These are phyloP conservation scores for Teratosphaeria viscida DNA, from an alignment of 2,329 filamentous ascomycete species.

Conservation along the genomic window DNA sequence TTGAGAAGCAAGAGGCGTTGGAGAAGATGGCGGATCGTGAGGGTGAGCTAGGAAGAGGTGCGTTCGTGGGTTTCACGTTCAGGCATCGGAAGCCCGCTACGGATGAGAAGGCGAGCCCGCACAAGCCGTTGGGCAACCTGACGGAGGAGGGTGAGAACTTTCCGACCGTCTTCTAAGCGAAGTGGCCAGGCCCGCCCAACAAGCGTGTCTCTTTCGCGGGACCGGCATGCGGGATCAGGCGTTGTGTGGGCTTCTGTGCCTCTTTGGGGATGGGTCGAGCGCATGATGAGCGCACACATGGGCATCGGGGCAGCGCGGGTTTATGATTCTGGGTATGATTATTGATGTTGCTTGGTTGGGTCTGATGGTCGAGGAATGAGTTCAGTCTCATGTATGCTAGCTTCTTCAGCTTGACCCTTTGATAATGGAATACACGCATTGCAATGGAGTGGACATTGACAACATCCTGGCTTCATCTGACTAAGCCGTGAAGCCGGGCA, in stretches of 20 bases:
- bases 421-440: not conserved
- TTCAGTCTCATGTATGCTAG: not conserved
- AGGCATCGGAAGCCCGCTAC: conserved; percentile 70
- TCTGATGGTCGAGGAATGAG: not conserved
- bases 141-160: conserved; percentile 49
- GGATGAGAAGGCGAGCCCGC: conserved; percentile 60
- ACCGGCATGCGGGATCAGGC: not conserved
- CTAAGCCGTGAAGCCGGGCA: too few relatives aligned
- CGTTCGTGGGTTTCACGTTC: conserved; percentile 98
- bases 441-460: not conserved
- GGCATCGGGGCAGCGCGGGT: not conserved
- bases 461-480: not conserved
- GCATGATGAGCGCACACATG: not conserved
- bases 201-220: not conserved
- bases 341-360: not conserved
- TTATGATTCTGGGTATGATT: not conserved
- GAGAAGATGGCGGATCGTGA: conserved; percentile 91
- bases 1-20: conserved; percentile 89
- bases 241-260: not conserved
- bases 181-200: not conserved
- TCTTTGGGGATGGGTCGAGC: not conserved
- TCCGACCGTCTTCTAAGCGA: conserved; percentile 65
- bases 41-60: conserved; percentile 83
- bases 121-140: conserved; percentile 62
- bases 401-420: not conserved